Conservation (phyloP, 1,139 yeast genomes). For the Casaregolazyma lundiana region DNA sequence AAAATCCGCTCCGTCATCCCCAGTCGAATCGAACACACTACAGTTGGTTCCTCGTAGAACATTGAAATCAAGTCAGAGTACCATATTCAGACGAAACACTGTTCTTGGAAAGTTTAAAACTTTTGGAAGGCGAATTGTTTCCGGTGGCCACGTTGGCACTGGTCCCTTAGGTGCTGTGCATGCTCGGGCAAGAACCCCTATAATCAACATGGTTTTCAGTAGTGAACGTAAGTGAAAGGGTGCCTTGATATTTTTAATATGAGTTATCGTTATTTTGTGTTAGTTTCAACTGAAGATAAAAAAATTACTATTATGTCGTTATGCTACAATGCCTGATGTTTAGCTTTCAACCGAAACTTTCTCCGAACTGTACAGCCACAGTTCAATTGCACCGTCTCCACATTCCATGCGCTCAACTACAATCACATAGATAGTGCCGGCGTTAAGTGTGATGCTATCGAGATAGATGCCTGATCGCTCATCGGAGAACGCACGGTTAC, state of each 20-base stretch:
- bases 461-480: conserved; percentile 44
- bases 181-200: conserved; percentile 5
- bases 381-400: conserved; percentile 24
- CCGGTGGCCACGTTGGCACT: conserved; percentile 5
- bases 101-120: conserved; percentile 7
- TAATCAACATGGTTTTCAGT: conserved; percentile 9
- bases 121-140: conserved; percentile 6
- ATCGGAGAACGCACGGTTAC: conserved; percentile 43
- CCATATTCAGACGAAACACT: conserved; percentile 5
- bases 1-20: neutral
- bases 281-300: no score
- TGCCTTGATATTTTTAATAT: neutral
- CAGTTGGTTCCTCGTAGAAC: neutral
- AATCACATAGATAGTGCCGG: conserved; percentile 17
- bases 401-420: conserved; percentile 31
- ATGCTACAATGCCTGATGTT: neutral
- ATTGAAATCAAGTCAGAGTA: neutral
- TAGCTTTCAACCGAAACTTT: neutral
- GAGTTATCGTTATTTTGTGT: neutral
- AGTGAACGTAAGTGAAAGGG: conserved; percentile 5
- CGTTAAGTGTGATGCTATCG: conserved; percentile 27
- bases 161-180: conserved; percentile 1
- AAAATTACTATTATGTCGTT: neutral
- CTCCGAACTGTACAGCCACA: conserved; percentile 17
- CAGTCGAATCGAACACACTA: neutral